Conservation (phyloP, 441 rosid genomes). For the Populus hybrid region DNA sequence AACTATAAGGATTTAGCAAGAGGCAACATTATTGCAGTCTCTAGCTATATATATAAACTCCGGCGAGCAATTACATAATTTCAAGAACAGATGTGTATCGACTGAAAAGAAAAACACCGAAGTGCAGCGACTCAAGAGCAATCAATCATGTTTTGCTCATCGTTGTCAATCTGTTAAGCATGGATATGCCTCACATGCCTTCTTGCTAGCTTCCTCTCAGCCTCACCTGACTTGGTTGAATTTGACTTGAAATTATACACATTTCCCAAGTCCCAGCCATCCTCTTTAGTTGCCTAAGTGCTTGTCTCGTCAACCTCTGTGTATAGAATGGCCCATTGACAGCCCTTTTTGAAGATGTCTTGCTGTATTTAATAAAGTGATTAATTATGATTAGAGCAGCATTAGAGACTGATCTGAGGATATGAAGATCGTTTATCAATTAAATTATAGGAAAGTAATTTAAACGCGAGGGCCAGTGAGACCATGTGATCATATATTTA, state of each 20-base stretch:
- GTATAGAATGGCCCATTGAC: constrained; percentile 14
- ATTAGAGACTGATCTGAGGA: constrained; percentile 21
- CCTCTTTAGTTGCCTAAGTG: constrained; percentile 4
- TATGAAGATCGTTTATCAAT: constrained; percentile 21
- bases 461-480: constrained; percentile 15
- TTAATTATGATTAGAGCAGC: constrained; percentile 9
- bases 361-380: constrained; percentile 15
- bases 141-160: not conserved
- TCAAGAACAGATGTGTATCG: not conserved
- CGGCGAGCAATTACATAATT: not conserved
- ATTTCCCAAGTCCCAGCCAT: constrained; percentile 12
- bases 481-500: constrained; percentile 39
- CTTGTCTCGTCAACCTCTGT: constrained; percentile 3
- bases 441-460: constrained; percentile 14
- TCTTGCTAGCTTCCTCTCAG: constrained; percentile 7
- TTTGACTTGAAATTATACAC: constrained; percentile 27
- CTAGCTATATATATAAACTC: not conserved
- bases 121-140: not conserved
- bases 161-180: constrained; percentile 1
- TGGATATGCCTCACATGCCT: constrained; percentile 28
- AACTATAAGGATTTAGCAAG: not conserved
- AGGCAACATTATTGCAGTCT: not conserved
- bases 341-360: too few relatives aligned
- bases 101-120: not conserved
- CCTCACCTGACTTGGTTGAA: constrained; percentile 1